Evolutionary conservation across 768 basidiomycete species (phyloP).

Genomic region (Panaeolus papilionaceus): DNA sequence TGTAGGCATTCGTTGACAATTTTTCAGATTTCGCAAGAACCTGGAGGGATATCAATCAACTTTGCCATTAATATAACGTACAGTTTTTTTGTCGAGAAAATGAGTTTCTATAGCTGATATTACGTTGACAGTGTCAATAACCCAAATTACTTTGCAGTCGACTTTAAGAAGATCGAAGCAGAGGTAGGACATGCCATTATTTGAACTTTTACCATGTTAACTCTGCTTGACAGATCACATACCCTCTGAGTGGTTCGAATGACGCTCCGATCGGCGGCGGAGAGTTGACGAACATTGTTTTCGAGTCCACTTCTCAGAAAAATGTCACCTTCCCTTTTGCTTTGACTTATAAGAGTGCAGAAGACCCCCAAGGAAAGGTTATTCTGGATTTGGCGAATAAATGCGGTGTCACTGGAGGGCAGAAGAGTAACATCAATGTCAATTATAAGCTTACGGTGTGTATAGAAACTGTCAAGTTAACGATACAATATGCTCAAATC

Average conservation of each 20-base stretch:
- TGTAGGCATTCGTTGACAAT: not conserved
- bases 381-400: constrained; percentile 66
- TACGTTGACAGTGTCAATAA: constrained; percentile 64
- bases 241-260: constrained; percentile 61
- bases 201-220: not conserved
- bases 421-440: constrained; percentile 57
- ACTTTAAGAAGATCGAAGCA: constrained; percentile 67
- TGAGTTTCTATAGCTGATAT: constrained; percentile 15
- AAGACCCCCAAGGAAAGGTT: constrained; percentile 59
- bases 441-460: constrained; percentile 72
- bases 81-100: constrained; percentile 31
- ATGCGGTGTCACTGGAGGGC: constrained; percentile 59
- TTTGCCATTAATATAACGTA: constrained; percentile 73
- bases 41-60: constrained; percentile 58
- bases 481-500: constrained; percentile 8
- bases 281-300: constrained; percentile 47
- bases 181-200: constrained; percentile 43
- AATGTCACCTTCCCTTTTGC: constrained; percentile 81
- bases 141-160: constrained; percentile 81
- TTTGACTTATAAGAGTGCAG: constrained; percentile 61
- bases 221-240: constrained; percentile 58
- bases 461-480: constrained; percentile 13
- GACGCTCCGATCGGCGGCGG: constrained; percentile 75
- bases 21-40: constrained; percentile 42
- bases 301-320: constrained; percentile 59